phyloP scores from a whole-genome alignment of 1,139 yeast genomes.

The Nakaseomyces bracarensis region DNA sequence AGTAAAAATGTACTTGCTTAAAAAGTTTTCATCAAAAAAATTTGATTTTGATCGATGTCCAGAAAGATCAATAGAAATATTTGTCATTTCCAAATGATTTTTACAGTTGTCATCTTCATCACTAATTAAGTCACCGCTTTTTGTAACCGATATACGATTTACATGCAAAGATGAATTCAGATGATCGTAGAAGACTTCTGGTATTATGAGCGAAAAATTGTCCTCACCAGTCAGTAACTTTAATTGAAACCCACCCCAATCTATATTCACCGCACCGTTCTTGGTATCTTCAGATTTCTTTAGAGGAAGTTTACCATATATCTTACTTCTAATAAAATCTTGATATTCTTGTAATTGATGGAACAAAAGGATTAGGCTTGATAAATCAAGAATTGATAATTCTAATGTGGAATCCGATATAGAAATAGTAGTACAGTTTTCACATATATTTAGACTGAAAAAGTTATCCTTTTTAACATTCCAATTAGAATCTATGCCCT shows the following conservation, averaged over 20 bases:
- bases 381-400: neutral
- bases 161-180: neutral
- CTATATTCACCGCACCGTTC: neutral
- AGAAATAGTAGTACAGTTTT: neutral
- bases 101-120: neutral
- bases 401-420: neutral
- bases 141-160: neutral
- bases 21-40: neutral
- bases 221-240: neutral
- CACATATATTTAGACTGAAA: neutral
- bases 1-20: neutral
- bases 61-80: neutral
- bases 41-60: neutral
- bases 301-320: conserved; percentile 1
- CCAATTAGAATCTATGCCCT: neutral
- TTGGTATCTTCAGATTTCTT: neutral
- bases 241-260: neutral
- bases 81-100: neutral
- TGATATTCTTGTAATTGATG: neutral
- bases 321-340: neutral
- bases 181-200: neutral
- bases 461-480: too few relatives aligned
- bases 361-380: neutral
- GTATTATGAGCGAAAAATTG: neutral
- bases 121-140: neutral